These are phyloP conservation scores for Leptographium galeiforme DNA, from an alignment of 2,329 filamentous ascomycete genomes.

Conservation along the genomic window DNA sequence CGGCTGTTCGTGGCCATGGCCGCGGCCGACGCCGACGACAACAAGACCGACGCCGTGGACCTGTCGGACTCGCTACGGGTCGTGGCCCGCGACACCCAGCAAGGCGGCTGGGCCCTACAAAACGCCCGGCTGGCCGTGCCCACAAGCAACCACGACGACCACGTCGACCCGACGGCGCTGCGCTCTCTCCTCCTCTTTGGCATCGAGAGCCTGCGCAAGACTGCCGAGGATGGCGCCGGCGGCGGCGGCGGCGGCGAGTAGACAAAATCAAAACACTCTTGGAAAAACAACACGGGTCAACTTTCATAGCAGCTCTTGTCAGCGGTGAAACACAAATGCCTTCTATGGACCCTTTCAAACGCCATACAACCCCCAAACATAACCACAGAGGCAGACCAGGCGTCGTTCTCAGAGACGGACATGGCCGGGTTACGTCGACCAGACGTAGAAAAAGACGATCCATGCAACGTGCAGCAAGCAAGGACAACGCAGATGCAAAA, in stretches of 20 bases:
- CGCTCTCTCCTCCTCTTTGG: constrained; percentile 30
- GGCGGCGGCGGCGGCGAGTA: neutral
- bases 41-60: no score
- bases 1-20: constrained; percentile 2
- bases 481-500: neutral
- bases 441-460: neutral
- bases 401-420: neutral
- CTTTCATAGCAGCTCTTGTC: neutral
- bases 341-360: constrained; percentile 13
- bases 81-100: neutral
- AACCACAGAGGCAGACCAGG: constrained; percentile 1
- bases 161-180: constrained; percentile 21
- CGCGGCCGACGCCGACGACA: neutral
- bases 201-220: constrained; percentile 34
- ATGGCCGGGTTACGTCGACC: neutral
- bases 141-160: constrained; percentile 7
- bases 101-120: neutral
- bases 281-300: no score
- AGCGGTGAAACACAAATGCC: constrained; percentile 7
- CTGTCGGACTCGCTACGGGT: neutral
- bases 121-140: neutral
- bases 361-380: constrained; percentile 5
- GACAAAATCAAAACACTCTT: neutral
- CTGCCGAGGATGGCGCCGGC: constrained; percentile 16
- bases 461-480: neutral